Base-by-base conservation (phyloP, 2,329 filamentous ascomycete species). In the Ophiocordyceps camponoti-leonardi region DNA sequence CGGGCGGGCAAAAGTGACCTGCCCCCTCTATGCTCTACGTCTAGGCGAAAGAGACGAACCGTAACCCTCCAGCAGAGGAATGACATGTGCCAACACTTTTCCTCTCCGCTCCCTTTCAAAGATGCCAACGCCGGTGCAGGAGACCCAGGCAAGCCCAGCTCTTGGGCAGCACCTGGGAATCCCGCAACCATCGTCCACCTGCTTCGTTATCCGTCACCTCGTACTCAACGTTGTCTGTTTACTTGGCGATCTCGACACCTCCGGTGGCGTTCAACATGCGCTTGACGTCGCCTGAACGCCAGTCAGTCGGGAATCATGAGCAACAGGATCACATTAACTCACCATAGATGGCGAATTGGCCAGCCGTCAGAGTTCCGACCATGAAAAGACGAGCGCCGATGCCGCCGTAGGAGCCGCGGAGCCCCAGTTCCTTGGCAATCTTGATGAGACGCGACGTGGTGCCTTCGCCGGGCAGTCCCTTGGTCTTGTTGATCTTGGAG, bases 401-500 rank as follows among this genome's bases (percentile, higher is more conserved):
- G 77, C 86, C 86, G 58, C 73, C 69, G 72, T 81, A 93, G 47
- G 77, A 83, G 56, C 86, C 86, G 56, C 72, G 73, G 63, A 93
- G 50, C 61, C 86, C 86, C 57, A 93, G 82, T 69, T 93, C 85
- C 69, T 81, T 83, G 55, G 69, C 84, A 60, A 93, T 93, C 81
- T 92, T 92, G 73, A 90, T 72, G 60, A 93, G 69, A 66, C 86
- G 81, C 65, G 71, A 75, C 62, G 76, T 76, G 58, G 83, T 92
- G 60, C 86, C 79, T 73, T 93, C 84, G 73, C 86, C 86, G 54
- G 86, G 85, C 49, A 79, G 72, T 68, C 84, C 86, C 73, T 86
- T 80, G 69, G 83, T 86, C 83, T 92, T 92, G 83, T 93, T 93
- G 75, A 93, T 92, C 79, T 90, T 92, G 70, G 77, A 83, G 53